Evolutionary conservation across 768 basidiomycete genomes (phyloP).

Genomic region (Xerocomus potaroensis): DNA sequence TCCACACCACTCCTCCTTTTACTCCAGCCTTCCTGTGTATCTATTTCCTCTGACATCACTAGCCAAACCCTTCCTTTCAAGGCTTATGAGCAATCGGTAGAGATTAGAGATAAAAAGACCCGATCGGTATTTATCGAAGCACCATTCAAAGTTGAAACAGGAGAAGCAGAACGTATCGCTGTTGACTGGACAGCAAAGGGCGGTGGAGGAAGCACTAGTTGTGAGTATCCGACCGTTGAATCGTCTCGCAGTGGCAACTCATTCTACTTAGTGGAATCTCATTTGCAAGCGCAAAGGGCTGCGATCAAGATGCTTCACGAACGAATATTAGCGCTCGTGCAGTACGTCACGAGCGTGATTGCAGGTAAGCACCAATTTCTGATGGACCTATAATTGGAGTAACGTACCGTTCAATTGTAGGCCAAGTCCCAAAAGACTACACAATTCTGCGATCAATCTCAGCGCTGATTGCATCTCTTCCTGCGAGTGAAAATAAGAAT

Average conservation of each 20-base stretch:
- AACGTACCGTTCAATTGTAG: conserved; percentile 36
- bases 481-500: conserved; percentile 75
- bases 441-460: conserved; percentile 78
- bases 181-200: conserved; percentile 93
- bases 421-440: conserved; percentile 72
- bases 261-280: conserved; percentile 68
- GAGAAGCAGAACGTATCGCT: conserved; percentile 97
- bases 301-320: conserved; percentile 97
- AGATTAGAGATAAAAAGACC: conserved; percentile 73
- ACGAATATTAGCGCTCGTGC: conserved; percentile 79
- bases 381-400: background rate
- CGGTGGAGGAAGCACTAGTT: conserved; percentile 74
- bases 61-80: conserved; percentile 81
- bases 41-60: conserved; percentile 48
- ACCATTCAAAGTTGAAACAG: conserved; percentile 88
- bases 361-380: conserved; percentile 47
- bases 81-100: conserved; percentile 90
- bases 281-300: conserved; percentile 86
- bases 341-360: conserved; percentile 76
- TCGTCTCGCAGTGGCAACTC: background rate
- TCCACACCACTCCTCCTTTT: conserved; percentile 88
- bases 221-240: conserved; percentile 42
- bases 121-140: conserved; percentile 82
- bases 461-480: conserved; percentile 82
- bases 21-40: conserved; percentile 51